Evolutionary conservation across 768 basidiomycete species (phyloP), one percentile per base, ranked within the genome.

Genomic region (Tricholoma furcatifolium): DNA sequence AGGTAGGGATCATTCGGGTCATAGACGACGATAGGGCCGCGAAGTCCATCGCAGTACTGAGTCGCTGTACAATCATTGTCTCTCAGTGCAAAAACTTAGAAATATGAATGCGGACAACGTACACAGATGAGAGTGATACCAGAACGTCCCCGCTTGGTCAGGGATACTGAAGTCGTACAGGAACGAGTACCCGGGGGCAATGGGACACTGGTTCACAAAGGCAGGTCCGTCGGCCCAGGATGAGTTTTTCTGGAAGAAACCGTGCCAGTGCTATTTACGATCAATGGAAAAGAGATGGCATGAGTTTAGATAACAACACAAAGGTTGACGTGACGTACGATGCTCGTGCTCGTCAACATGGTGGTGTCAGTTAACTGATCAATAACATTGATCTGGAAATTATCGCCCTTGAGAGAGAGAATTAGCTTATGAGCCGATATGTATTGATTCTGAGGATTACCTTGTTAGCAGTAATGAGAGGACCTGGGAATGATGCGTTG

Each of bases 381-480:
- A 15, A 58, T 36, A 34, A 64, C 61, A 46, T 64, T 64, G 46
- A 64, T 41, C 34, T 48, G 39, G 32, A 62, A 62, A 14, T 47
- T 24, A 52, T 53, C 50, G 11, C 63, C 63, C 60, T 63, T 38
- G 36, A 4, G 14, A n/a, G 27, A 34, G 15, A 23, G 23, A 34
- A 23, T 15, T 21, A 32, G 24, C 6, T 32, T 18, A 36, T 17
- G 20, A 4, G 32, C 8, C 18, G 23, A 6, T n/a, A 21, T 17
- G 43, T 6, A 34, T 17, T 15, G 21, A 7, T n/a, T 32, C 32
- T 23, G 32, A 23, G 23, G 36, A 56, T 18, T 4, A 65, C 67
- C 58, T 65, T 70, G 24, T 56, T 59, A 9, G 51, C 68, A 17
- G 54, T 56, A 43, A 68, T 66, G 20, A 65, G 31, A 9, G 69